Evolutionary conservation across 352 stramenopile species (phyloP), one percentile per base, ranked within the genome.

Genomic region (Hyaloperonospora brassicae): DNA sequence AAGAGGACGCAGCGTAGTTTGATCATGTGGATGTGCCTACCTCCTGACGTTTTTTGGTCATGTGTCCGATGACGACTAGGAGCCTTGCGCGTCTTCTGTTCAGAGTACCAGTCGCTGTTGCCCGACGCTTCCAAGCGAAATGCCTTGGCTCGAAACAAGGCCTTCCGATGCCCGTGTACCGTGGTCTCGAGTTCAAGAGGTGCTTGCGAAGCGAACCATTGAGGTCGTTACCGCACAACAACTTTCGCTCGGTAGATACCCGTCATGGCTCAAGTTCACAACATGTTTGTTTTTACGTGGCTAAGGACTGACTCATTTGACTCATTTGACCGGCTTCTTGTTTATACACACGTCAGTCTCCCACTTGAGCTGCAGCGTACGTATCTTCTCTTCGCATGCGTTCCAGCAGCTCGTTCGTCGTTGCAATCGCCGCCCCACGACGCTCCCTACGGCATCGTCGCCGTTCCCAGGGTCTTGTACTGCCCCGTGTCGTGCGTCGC

Each of bases 121-220:
- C 86, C 80, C 64, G 86, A 76, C 21, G 76, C 66, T 56, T 87
- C 66, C 27, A 76, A 55, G 54, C 74, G 89, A 34, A 86, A 51
- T 61, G 84, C 72, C 11, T 79, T 64, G 27, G 80, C 79, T 47
- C 62, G 56, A 35, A 79, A 72, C 52, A 93, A 61, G 10, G 62
- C 61, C 40, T 89, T 78, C 17, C 79, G 90, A 84, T 50, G 61
- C 67, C 22, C 78, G 74, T 43, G 89, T 87, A 47, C 86, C 76
- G 5, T 70, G 64, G 31, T 79, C 62, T 54, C 84, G 65, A 67
- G 86, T 80, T 45, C 50, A 68, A 31, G 64, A 38, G 64, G 76
- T 79, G 1, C 21, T 41, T 38, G 7, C 41, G 24, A 47, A n/a
- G 24, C n/a, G 21, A 47, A 27, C 3, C 31, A 17, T 27, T 13